Evolutionary conservation across 139 green algal species (phyloP).

Genomic region (Tetradesmus obliquus): DNA sequence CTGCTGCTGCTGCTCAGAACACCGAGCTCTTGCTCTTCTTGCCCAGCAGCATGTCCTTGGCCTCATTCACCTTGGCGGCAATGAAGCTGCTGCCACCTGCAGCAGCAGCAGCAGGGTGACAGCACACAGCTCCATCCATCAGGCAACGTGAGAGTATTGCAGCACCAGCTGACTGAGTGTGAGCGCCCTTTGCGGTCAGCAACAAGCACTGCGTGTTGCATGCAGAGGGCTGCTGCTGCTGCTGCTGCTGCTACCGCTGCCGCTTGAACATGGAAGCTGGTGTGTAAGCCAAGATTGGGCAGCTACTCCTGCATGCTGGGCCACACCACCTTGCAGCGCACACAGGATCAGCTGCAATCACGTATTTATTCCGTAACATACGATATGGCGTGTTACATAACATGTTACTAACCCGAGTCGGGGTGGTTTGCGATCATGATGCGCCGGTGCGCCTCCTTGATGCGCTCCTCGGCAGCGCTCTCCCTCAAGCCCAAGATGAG

Average conservation of each 20-base stretch:
- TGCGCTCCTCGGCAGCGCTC: constrained; percentile 82
- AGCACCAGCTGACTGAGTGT: not conserved
- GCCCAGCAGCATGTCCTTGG: constrained; percentile 95
- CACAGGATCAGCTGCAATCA: too few species aligned
- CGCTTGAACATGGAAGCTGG: not conserved
- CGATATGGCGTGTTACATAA: not conserved
- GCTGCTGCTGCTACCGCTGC: not conserved
- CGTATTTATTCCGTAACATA: not conserved
- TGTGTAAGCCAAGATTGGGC: too few species aligned
- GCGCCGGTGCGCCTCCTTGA: constrained; percentile 95
- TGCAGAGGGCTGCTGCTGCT: not conserved
- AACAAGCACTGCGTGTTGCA: too few species aligned
- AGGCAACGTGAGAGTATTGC: too few species aligned
- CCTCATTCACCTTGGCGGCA: constrained; percentile 98
- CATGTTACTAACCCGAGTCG: constrained; percentile 70
- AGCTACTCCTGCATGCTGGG: too few species aligned
- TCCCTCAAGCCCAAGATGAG: constrained; percentile 94
- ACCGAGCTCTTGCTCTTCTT: constrained; percentile 72
- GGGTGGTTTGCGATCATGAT: constrained; percentile 99
- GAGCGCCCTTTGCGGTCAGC: too few species aligned
- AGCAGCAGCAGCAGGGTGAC: not conserved
- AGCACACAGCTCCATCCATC: not conserved
- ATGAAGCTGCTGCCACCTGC: constrained; percentile 93
- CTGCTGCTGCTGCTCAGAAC: constrained; percentile 30
- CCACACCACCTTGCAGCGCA: too few species aligned